Conservation (phyloP, 1,139 yeast genomes). For the Suhomyces wounanorum region DNA sequence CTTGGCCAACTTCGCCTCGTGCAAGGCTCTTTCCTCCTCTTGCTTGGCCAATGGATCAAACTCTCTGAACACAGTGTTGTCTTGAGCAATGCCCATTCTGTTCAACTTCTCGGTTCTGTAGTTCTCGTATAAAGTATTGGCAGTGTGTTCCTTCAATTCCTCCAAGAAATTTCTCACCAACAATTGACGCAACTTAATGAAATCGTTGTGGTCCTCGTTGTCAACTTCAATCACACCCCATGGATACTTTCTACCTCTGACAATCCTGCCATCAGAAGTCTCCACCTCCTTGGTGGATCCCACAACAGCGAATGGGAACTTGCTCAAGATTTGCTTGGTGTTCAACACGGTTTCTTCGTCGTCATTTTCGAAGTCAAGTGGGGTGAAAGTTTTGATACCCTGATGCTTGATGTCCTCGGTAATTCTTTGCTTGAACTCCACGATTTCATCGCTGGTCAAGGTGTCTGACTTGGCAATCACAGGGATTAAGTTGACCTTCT, state of each 20-base stretch:
- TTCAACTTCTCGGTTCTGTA: constrained; percentile 84
- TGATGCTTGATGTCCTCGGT: constrained; percentile 75
- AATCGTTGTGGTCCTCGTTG: constrained; percentile 92
- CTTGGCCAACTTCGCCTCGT: constrained; percentile 90
- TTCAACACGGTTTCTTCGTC: constrained; percentile 78
- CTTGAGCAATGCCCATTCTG: constrained; percentile 90
- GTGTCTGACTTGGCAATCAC: constrained; percentile 95
- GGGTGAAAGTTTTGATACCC: constrained; percentile 76
- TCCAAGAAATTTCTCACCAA: constrained; percentile 89
- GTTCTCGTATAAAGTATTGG: constrained; percentile 75
- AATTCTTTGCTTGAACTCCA: constrained; percentile 71
- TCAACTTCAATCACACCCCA: constrained; percentile 99
- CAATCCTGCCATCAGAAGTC: constrained; percentile 73
- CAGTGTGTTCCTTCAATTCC: constrained; percentile 88
- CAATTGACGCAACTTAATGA: constrained; percentile 85
- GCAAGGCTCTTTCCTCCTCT: constrained; percentile 90
- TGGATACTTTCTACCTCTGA: constrained; percentile 93
- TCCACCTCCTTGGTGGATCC: constrained; percentile 82
- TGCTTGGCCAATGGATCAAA: constrained; percentile 92
- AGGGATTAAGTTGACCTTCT: constrained; percentile 91
- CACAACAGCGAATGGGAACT: constrained; percentile 90
- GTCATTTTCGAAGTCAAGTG: constrained; percentile 78
- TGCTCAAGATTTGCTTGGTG: constrained; percentile 65
- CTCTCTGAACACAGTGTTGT: constrained; percentile 85
- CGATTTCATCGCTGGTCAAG: constrained; percentile 82